These are phyloP conservation scores for Sclerotinia minor DNA, from an alignment of 2,329 filamentous ascomycete species.

Conservation along the genomic window DNA sequence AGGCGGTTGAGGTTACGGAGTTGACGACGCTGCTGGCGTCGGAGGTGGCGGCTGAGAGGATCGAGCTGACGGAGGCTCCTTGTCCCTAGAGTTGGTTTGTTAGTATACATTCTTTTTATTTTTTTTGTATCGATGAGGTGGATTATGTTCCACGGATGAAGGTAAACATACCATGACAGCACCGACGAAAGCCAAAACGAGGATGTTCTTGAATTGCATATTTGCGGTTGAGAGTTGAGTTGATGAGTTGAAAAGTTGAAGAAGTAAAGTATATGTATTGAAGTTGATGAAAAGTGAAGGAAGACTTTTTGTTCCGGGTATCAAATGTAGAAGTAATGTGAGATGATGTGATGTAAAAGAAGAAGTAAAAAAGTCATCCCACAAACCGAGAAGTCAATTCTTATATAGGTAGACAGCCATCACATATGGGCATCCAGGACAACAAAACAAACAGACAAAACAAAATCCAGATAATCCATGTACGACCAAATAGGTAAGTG, in stretches of 20 bases:
- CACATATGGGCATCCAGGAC: neutral
- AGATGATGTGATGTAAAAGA: neutral
- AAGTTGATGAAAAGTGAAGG: neutral
- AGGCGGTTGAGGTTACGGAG: neutral
- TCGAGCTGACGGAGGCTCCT: slow-evolving; percentile 3
- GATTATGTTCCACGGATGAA: neutral
- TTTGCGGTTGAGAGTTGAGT: slow-evolving; percentile 16
- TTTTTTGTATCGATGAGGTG: neutral
- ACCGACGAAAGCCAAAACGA: slow-evolving; percentile 36
- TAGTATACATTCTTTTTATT: neutral
- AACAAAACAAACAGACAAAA: neutral
- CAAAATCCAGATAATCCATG: neutral
- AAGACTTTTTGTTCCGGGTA: neutral
- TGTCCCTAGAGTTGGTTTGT: slow-evolving; percentile 27
- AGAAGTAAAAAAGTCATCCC: neutral
- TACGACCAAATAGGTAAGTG: no score
- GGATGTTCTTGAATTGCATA: slow-evolving; percentile 40
- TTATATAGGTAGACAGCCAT: neutral
- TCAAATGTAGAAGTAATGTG: neutral
- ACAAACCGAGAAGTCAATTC: neutral
- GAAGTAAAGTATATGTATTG: neutral
- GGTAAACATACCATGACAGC: slow-evolving; percentile 30
- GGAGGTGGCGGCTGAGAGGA: slow-evolving; percentile 21
- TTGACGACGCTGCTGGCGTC: neutral
- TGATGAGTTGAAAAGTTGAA: neutral